Percentiles rank a stretch among this genome's conserved stretches.
Evolutionary conservation across 345 rosid species (phyloP).

Genomic region (Clausena lansium): DNA sequence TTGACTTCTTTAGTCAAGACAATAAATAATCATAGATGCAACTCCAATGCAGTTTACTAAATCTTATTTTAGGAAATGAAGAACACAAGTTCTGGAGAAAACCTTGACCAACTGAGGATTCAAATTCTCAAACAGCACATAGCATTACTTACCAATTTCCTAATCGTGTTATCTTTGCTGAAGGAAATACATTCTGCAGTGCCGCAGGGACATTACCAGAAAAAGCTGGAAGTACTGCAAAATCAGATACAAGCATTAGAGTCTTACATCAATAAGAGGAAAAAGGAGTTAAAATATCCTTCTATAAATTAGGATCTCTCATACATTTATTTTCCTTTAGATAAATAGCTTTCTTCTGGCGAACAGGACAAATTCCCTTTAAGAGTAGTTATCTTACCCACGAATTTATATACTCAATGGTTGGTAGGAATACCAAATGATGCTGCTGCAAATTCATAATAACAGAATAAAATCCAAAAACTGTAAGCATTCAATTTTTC

Average conservation of each 20-base stretch:
- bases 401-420: not conserved
- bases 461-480: not conserved
- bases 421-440: not conserved
- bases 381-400: not conserved
- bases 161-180: constrained; percentile 60
- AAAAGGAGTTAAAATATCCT: not conserved
- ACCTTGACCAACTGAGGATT: constrained; percentile 4
- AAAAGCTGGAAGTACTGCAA: constrained; percentile 71
- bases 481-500: not conserved
- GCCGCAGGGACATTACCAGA: constrained; percentile 72
- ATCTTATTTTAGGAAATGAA: not conserved
- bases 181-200: constrained; percentile 49
- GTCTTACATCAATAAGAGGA: constrained; percentile 5
- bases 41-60: not conserved
- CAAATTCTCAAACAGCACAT: constrained; percentile 2
- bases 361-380: not conserved
- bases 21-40: not conserved
- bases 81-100: too few species aligned
- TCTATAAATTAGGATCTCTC: not conserved
- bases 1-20: too few species aligned
- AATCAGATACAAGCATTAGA: constrained; percentile 16
- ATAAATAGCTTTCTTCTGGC: not conserved
- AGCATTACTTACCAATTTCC: constrained; percentile 59
- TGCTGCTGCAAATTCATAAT: not conserved
- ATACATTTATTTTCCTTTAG: not conserved